Percentiles rank a stretch among this genome's conserved stretches.
These are phyloP conservation scores for Daldinia caldariorum DNA, from an alignment of 495 filamentous ascomycete genomes.

Conservation along the genomic window DNA sequence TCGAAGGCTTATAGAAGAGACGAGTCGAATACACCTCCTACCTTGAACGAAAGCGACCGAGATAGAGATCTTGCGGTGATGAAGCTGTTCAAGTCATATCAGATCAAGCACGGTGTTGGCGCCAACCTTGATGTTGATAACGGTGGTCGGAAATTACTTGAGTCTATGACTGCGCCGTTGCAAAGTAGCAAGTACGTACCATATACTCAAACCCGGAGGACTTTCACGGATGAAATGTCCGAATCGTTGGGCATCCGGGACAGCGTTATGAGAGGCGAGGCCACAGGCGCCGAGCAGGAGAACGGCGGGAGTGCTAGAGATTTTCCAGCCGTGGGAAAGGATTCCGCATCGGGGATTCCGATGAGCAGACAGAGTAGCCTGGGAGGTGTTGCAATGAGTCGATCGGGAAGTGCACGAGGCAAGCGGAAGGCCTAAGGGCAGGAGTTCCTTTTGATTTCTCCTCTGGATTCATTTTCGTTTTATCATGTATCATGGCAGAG, in stretches of 20 bases:
- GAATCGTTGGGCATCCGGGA: slow-evolving; percentile 54
- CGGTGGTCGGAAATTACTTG: slow-evolving; percentile 57
- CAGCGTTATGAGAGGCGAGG: slow-evolving; percentile 46
- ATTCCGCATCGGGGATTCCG: slow-evolving; percentile 49
- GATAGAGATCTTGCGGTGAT: slow-evolving; percentile 69
- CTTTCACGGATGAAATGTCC: slow-evolving; percentile 55
- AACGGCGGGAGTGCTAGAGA: slow-evolving; percentile 53
- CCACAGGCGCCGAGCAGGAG: slow-evolving; percentile 14
- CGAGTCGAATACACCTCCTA: slow-evolving; percentile 58
- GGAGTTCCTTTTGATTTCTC: not conserved
- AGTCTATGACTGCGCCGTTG: slow-evolving; percentile 54
- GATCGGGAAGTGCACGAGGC: slow-evolving; percentile 51
- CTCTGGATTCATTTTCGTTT: not conserved
- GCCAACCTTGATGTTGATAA: slow-evolving; percentile 55
- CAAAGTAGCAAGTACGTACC: slow-evolving; percentile 50
- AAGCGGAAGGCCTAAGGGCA: slow-evolving; percentile 43
- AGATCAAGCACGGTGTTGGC: slow-evolving; percentile 53
- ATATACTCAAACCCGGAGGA: slow-evolving; percentile 54
- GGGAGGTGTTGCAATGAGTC: slow-evolving; percentile 61
- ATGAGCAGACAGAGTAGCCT: slow-evolving; percentile 63
- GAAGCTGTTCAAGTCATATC: slow-evolving; percentile 57
- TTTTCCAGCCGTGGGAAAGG: slow-evolving; percentile 30
- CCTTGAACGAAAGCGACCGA: slow-evolving; percentile 66
- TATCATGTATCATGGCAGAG: slow-evolving; percentile 1
- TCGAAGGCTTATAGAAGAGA: slow-evolving; percentile 56